Base-by-base conservation (phyloP, 2,329 filamentous ascomycete genomes). In the Phialocephala sp. region DNA sequence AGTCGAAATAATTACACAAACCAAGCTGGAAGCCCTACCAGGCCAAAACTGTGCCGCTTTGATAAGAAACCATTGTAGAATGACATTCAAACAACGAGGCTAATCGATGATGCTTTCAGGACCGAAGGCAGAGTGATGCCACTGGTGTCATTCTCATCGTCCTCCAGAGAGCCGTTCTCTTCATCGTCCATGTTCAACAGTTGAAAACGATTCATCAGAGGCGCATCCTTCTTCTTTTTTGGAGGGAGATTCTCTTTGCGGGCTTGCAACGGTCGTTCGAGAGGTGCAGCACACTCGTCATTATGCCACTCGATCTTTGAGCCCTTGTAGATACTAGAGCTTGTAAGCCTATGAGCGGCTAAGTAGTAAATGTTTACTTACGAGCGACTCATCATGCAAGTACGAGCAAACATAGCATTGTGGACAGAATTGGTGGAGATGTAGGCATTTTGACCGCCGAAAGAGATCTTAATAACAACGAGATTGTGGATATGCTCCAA, bases 401-500 rank as follows among this genome's bases (percentile, higher is more conserved):
- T 91, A 20, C 87, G 85, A 9, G 92, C 91, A 77, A 89, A 92
- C 60, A 92, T 83, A 12, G 92, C 90, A 68, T 90, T 89, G 73
- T 90, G 85, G 11, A 96, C 84, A 0, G 91, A 93, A 76, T 94
- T 96, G 8, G 89, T 92, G 63, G 86, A 88, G 69, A 96, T 87
- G 76, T 86, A 86, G 65, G 85, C 90, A 76, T 88, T 85, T 4
- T 82, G 82, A 20, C 82, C 80, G 2, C 79, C 77, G 76, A 91
- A 89, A 8, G 79, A 78, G 54, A 95, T 79, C 52, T 85, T 85
- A 72, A 95, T 82, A 12, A 96, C 85, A 24, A 89, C 81, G 1
- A 96, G 82, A 68, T 92, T 91, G 79, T 94, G 89, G 66, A 96
- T 94, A 75, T 96, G 92, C 27, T 93, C 89, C 43, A 95, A 82